Evolutionary conservation across 805 yeast species (phyloP), one percentile per base, ranked within the genome.

Genomic region (Metschnikowia anglica): DNA sequence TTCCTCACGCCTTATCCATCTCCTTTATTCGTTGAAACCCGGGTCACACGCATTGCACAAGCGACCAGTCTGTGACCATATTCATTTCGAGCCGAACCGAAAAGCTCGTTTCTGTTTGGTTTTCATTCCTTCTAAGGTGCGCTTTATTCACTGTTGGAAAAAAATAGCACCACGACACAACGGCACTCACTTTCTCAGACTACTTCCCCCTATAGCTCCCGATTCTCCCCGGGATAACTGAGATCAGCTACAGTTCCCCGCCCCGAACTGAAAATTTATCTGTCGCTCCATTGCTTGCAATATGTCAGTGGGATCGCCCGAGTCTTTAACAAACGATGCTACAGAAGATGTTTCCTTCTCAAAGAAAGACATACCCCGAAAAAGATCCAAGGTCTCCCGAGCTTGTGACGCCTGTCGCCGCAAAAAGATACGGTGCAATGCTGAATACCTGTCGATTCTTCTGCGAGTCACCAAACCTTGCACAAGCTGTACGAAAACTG

Each of bases 371-470:
- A 19, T 35, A 5, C 70, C 73, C 15, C 70, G 85, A 37, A 83
- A 83, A 55, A 55, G 90, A 43, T 73, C 84, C 7, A 85, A 85
- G 58, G 88, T 85, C 0, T 83, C 89, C 1, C 62, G 95, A 40
- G 93, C 91, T 2, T 85, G 95, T 59, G 95, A 85, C 59, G 81
- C 83, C 41, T 85, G 93, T 60, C 72, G 93, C 27, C 71, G 85
- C 34, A 83, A 84, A 60, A 85, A 85, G 58, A 74, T 85, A 17
- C 72, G 79, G 41, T 85, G 95, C 63, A 81, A 85, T 58, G 88
- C 85, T 17, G 73, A 73, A 19, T 72, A 74, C 44, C 69, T 70
- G 39, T 36, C 63, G 9, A 62, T 70, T 4, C 68, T 76, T 15
- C 75, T 66, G 52, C 64, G 66, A 8, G 73, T 80, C n/a, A 65